Evolutionary conservation across 2,329 filamentous ascomycete genomes (phyloP), one percentile per base, ranked within the genome.

Genomic region (Plectosphaerella cucumerina): DNA sequence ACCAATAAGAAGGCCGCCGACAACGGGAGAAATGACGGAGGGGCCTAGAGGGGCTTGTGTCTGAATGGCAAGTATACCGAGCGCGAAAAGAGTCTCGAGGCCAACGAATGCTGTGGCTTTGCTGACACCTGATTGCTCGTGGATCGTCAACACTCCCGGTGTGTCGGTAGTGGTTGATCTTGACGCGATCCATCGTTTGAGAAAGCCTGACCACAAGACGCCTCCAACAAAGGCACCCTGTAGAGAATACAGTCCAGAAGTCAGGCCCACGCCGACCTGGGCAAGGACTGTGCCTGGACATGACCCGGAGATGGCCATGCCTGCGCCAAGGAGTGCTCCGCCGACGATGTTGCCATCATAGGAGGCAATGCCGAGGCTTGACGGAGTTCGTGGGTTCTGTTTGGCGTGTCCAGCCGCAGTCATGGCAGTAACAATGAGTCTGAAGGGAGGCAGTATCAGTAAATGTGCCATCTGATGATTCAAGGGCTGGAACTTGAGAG

Each of bases 331-430:
- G 3, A 87, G 65, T 15, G 72, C 60, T 4, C 85, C 85, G 49
- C 85, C 85, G 56, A 86, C 57, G 44, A 87, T 65, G 62, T 89
- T 88, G 50, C 82, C 85, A 58, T 86, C 84, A 58, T 82, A 83
- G n/a, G 65, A 60, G 56, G 82, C 75, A 58, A 84, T 67, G 48
- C 75, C 76, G 21, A 84, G 61, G 5, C 75, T 70, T 1, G 81
- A 77, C 26, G 75, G 75, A 51, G 68, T 65, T 10, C 81, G 77
- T 0, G 79, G 76, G 2, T 66, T 66, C 12, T 79, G 66, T 14
- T 62, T 63, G 22, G 74, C 64, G 57, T 73, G 71, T 33, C 69
- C 69, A 2, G 73, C 60, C 5, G 64, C 63, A 44, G 80, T 73
- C 11, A 74, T 66, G n/a, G 76, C 34, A 26, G 74, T 66, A 46